Percentiles rank a stretch among this genome's conserved stretches.
These are phyloP conservation scores for Fusarium sp. DNA, from an alignment of 2,329 filamentous ascomycete genomes.

Conservation along the genomic window DNA sequence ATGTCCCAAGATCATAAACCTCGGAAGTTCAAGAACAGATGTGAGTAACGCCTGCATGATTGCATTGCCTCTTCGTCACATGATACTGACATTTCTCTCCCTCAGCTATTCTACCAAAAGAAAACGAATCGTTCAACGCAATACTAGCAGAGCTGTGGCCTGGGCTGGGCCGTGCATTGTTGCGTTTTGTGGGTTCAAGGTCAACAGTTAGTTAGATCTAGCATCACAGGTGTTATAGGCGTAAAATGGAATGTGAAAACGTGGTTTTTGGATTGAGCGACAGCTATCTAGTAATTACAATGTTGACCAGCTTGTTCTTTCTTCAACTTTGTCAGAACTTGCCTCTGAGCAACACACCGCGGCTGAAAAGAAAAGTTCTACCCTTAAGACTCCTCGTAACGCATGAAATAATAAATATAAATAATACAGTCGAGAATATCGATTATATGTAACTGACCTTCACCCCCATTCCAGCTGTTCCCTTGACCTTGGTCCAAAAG, in stretches of 20 bases:
- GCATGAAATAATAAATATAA: slow-evolving; percentile 40
- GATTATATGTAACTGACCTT: slow-evolving; percentile 94
- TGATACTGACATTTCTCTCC: slow-evolving; percentile 39
- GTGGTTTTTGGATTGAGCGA: slow-evolving; percentile 20
- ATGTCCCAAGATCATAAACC: slow-evolving; percentile 98
- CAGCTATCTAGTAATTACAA: slow-evolving; percentile 33
- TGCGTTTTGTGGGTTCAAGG: slow-evolving; percentile 29
- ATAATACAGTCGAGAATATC: slow-evolving; percentile 44
- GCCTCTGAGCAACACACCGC: slow-evolving; percentile 32
- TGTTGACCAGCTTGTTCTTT: slow-evolving; percentile 23
- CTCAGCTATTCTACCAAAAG: slow-evolving; percentile 74
- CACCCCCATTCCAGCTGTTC: slow-evolving; percentile 94
- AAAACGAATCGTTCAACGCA: slow-evolving; percentile 72
- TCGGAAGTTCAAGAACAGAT: slow-evolving; percentile 96
- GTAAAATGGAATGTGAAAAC: slow-evolving; percentile 31
- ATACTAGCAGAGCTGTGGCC: slow-evolving; percentile 65
- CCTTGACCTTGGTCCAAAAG: slow-evolving; percentile 84
- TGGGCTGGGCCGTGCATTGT: slow-evolving; percentile 60
- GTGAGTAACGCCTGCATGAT: slow-evolving; percentile 61
- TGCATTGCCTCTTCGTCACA: background rate
- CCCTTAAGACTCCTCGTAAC: slow-evolving; percentile 50
- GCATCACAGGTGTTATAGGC: slow-evolving; percentile 45
- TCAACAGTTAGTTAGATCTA: slow-evolving; percentile 34
- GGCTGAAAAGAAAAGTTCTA: slow-evolving; percentile 32
- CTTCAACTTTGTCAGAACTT: slow-evolving; percentile 31